Conservation (phyloP, 768 basidiomycete genomes). For the Mycena crocata region DNA sequence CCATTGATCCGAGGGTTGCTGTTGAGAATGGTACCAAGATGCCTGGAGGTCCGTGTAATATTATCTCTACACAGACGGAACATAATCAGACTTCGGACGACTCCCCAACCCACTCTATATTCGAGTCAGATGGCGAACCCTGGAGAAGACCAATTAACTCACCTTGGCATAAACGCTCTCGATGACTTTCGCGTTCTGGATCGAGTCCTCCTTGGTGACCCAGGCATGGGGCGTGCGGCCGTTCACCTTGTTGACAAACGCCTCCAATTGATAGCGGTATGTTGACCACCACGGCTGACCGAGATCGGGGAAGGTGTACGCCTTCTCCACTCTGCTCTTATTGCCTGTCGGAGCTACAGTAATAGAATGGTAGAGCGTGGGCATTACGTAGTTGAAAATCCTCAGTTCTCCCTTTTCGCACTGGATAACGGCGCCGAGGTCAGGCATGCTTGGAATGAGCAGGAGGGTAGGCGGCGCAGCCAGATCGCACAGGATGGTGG, state of each 20-base stretch:
- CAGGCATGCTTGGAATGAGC: slow-evolving; percentile 52
- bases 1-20: no score
- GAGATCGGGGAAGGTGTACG: slow-evolving; percentile 56
- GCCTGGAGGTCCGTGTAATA: no score
- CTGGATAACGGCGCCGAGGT: slow-evolving; percentile 48
- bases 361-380: slow-evolving; percentile 61
- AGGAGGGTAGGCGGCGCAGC: slow-evolving; percentile 41
- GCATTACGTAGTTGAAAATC: slow-evolving; percentile 37
- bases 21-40: no score
- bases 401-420: slow-evolving; percentile 59
- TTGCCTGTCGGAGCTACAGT: slow-evolving; percentile 46
- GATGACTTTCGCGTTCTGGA: slow-evolving; percentile 67
- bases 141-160: slow-evolving; percentile 17
- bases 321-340: slow-evolving; percentile 54
- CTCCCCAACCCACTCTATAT: slow-evolving; percentile 46
- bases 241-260: slow-evolving; percentile 68
- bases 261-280: slow-evolving; percentile 69
- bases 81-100: slow-evolving; percentile 44
- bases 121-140: not conserved
- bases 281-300: slow-evolving; percentile 73
- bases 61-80: slow-evolving; percentile 13
- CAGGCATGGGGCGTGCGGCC: slow-evolving; percentile 66
- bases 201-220: slow-evolving; percentile 64
- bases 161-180: slow-evolving; percentile 69
- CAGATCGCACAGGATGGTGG: slow-evolving; percentile 50